These are phyloP conservation scores for Leccinum ochraceum DNA, from an alignment of 768 basidiomycete species.

Conservation along the genomic window DNA sequence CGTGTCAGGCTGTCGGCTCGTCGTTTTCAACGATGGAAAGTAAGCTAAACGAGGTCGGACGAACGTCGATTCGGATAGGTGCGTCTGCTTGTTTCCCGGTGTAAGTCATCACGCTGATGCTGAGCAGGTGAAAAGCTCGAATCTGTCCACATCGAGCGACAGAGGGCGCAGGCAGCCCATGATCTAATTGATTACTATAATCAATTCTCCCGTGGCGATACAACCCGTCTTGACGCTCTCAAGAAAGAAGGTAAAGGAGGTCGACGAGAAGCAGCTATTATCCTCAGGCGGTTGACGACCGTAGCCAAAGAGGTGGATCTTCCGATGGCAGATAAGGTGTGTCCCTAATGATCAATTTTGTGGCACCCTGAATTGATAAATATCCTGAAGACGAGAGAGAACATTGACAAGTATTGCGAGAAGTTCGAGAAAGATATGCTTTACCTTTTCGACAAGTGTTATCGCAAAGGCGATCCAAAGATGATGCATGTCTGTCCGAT, in stretches of 20 bases:
- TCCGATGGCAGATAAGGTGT: slow-evolving; percentile 76
- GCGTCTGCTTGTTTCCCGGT: too few relatives aligned
- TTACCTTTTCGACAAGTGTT: slow-evolving; percentile 91
- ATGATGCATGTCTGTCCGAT: slow-evolving; percentile 87
- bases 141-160: slow-evolving; percentile 87
- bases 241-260: slow-evolving; percentile 90
- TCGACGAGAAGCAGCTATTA: slow-evolving; percentile 82
- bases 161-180: slow-evolving; percentile 91
- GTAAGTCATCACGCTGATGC: too few relatives aligned
- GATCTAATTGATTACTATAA: slow-evolving; percentile 94
- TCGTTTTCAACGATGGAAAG: too few relatives aligned
- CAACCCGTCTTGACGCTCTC: slow-evolving; percentile 67
- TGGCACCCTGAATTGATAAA: not conserved
- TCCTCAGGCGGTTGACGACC: slow-evolving; percentile 79
- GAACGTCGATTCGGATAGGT: too few relatives aligned
- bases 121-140: slow-evolving; percentile 89
- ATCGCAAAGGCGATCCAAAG: slow-evolving; percentile 96
- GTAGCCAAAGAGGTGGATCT: slow-evolving; percentile 94
- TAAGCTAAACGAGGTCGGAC: too few relatives aligned
- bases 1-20: too few relatives aligned
- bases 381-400: slow-evolving; percentile 71
- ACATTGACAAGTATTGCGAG: slow-evolving; percentile 96
- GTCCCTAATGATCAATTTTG: slow-evolving; percentile 5
- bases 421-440: slow-evolving; percentile 99
- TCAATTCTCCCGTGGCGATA: slow-evolving; percentile 84